phyloP scores from a whole-genome alignment of 495 filamentous ascomycete genomes.

The Penicillium tannophilum region DNA sequence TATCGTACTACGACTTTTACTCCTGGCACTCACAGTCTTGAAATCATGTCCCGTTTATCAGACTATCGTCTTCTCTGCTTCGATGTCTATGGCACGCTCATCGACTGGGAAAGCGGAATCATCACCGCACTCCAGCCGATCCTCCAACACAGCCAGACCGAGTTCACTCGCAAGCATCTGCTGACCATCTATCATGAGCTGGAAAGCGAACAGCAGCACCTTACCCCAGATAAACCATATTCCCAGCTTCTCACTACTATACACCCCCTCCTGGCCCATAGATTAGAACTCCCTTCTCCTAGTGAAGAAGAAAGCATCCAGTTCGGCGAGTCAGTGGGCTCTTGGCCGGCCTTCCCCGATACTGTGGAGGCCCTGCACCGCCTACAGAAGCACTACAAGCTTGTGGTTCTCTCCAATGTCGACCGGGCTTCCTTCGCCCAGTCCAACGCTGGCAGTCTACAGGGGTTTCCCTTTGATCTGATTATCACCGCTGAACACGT shows the following conservation, averaged over 20 bases:
- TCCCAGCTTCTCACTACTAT: conserved; percentile 53
- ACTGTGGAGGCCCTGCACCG: conserved; percentile 58
- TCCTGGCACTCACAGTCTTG: not conserved
- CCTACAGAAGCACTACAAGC: conserved; percentile 63
- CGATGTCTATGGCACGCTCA: conserved; percentile 82
- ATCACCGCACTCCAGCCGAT: conserved; percentile 43
- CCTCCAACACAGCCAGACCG: conserved; percentile 39
- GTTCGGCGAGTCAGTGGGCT: conserved; percentile 58
- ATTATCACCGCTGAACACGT: conserved; percentile 76
- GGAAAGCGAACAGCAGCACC: conserved; percentile 47
- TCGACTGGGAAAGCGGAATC: conserved; percentile 69
- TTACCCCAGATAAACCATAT: conserved; percentile 59
- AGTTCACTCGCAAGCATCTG: conserved; percentile 44
- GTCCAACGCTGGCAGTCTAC: conserved; percentile 53
- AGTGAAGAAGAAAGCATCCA: conserved; percentile 27
- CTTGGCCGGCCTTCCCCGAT: conserved; percentile 68
- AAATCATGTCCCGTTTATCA: conserved; percentile 36
- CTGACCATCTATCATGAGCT: conserved; percentile 42
- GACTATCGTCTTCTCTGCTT: conserved; percentile 62
- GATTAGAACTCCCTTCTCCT: conserved; percentile 41
- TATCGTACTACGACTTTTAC: not conserved
- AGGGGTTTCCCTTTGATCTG: conserved; percentile 60
- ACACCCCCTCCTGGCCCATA: conserved; percentile 46
- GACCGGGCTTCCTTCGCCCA: conserved; percentile 61
- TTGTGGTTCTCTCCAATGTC: conserved; percentile 74